phyloP scores from a whole-genome alignment of 2,329 filamentous ascomycete species.

The Colletotrichum sp. region DNA sequence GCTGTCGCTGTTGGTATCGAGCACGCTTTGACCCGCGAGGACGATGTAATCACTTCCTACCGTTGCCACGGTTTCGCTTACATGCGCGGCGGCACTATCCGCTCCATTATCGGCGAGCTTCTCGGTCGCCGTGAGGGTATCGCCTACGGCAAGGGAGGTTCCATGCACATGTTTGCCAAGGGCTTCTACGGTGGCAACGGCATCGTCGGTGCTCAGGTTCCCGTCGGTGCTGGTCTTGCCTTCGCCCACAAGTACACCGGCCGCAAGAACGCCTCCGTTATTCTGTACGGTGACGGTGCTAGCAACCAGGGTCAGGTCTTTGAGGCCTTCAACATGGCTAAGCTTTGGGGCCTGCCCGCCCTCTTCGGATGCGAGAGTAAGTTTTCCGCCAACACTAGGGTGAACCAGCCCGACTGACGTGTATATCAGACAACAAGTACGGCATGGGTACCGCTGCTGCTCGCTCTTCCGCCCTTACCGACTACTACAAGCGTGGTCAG shows the following conservation, averaged over 20 bases:
- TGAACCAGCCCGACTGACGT: slow-evolving; percentile 27
- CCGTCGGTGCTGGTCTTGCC: slow-evolving; percentile 93
- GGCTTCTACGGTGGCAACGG: slow-evolving; percentile 99
- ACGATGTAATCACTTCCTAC: slow-evolving; percentile 98
- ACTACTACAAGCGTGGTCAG: slow-evolving; percentile 99
- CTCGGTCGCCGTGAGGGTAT: slow-evolving; percentile 96
- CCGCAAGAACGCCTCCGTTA: slow-evolving; percentile 84
- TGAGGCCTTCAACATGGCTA: slow-evolving; percentile 99
- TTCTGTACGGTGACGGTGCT: slow-evolving; percentile 97
- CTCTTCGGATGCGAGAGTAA: slow-evolving; percentile 98
- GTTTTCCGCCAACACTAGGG: slow-evolving; percentile 39
- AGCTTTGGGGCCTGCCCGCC: slow-evolving; percentile 95
- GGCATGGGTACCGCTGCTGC: slow-evolving; percentile 98
- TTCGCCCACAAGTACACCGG: slow-evolving; percentile 96
- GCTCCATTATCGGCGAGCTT: slow-evolving; percentile 94
- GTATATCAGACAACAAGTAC: slow-evolving; percentile 91
- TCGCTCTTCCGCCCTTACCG: slow-evolving; percentile 92
- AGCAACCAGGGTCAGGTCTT: slow-evolving; percentile 99
- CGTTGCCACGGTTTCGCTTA: slow-evolving; percentile 98
- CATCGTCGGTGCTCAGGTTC: slow-evolving; percentile 98
- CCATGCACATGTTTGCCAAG: slow-evolving; percentile 99
- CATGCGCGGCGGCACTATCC: slow-evolving; percentile 91
- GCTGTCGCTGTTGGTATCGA: slow-evolving; percentile 97
- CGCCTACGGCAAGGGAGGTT: slow-evolving; percentile 97
- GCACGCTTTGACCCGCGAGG: slow-evolving; percentile 87